A percentile compares a stretch with the other conserved stretches of the same genome.
Conservation (phyloP, 2,329 filamentous ascomycete species). For the Colletotrichum sp. region DNA sequence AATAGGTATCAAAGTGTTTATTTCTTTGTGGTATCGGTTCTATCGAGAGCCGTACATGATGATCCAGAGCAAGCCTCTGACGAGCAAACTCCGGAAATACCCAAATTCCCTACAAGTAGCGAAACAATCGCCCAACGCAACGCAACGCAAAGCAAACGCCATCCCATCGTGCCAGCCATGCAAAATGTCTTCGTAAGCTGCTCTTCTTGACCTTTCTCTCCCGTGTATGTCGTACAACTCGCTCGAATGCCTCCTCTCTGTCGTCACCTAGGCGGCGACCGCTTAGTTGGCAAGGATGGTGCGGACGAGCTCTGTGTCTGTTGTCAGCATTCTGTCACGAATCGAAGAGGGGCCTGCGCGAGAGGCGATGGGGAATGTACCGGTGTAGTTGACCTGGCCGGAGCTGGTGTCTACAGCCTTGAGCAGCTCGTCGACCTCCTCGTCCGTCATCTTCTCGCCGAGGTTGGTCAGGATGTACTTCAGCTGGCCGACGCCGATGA, state of each 20-base stretch:
- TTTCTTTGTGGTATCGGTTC: constrained; percentile 8
- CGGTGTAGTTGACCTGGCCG: constrained; percentile 97
- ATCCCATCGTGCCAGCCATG: constrained; percentile 22
- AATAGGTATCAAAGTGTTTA: constrained; percentile 2
- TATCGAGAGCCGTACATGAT: not conserved
- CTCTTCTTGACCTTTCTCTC: not conserved
- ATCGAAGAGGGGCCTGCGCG: rapidly evolving
- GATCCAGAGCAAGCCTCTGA: constrained; percentile 11
- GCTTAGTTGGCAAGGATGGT: constrained; percentile 83
- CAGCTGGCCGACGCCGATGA: constrained; percentile 96
- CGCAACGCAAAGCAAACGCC: constrained; percentile 16
- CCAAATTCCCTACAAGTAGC: constrained; percentile 11
- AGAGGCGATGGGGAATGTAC: constrained; percentile 52
- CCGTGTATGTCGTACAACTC: not conserved
- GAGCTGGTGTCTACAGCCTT: constrained; percentile 97
- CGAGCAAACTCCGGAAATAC: constrained; percentile 12
- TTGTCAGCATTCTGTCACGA: not conserved
- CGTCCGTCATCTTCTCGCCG: constrained; percentile 99
- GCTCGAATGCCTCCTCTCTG: not conserved
- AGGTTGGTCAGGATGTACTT: constrained; percentile 98
- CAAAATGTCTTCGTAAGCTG: constrained; percentile 13
- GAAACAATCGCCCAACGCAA: constrained; percentile 10
- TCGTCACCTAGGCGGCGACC: not conserved
- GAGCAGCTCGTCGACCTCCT: constrained; percentile 97
- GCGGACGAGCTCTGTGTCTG: constrained; percentile 73